Conservation (phyloP, 2,329 filamentous ascomycete genomes). For the Laburnicola sp. region DNA sequence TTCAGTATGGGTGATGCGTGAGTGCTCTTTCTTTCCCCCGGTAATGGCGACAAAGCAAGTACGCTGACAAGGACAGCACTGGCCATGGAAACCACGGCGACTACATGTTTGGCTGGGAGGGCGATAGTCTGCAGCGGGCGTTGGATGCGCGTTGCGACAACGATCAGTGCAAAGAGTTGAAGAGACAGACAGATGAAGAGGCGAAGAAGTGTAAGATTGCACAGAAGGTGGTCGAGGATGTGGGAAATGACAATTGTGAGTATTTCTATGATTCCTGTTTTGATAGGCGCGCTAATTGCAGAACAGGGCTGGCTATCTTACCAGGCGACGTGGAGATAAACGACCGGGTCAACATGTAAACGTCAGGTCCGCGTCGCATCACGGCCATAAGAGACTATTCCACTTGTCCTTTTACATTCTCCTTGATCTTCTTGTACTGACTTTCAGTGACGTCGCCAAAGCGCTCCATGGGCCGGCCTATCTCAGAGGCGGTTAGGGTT, state of each 20-base stretch:
- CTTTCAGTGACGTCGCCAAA: too few species aligned
- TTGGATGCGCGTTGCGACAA: constrained; percentile 33
- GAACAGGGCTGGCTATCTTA: constrained; percentile 22
- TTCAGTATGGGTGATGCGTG: constrained; percentile 38
- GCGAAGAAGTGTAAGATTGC: constrained; percentile 33
- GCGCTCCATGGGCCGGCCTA: too few species aligned
- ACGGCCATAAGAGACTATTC: neutral
- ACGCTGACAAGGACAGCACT: constrained; percentile 22
- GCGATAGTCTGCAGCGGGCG: constrained; percentile 34
- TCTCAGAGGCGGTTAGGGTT: too few species aligned
- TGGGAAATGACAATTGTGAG: constrained; percentile 27
- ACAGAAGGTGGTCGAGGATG: constrained; percentile 35
- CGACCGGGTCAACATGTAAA: constrained; percentile 13
- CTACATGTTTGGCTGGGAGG: constrained; percentile 36
- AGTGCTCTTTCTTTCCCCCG: constrained; percentile 5
- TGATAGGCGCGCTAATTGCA: neutral
- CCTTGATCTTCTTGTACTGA: too few species aligned
- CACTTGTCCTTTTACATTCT: neutral
- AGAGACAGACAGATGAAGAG: constrained; percentile 31
- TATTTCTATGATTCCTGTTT: neutral
- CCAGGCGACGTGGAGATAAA: constrained; percentile 29
- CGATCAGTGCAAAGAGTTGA: constrained; percentile 30
- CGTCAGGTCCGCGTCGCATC: neutral
- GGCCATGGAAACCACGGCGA: constrained; percentile 33
- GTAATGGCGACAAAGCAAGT: neutral